Evolutionary conservation across 2,329 filamentous ascomycete species (phyloP).

Genomic region (Dothiorella sarmentorum): DNA sequence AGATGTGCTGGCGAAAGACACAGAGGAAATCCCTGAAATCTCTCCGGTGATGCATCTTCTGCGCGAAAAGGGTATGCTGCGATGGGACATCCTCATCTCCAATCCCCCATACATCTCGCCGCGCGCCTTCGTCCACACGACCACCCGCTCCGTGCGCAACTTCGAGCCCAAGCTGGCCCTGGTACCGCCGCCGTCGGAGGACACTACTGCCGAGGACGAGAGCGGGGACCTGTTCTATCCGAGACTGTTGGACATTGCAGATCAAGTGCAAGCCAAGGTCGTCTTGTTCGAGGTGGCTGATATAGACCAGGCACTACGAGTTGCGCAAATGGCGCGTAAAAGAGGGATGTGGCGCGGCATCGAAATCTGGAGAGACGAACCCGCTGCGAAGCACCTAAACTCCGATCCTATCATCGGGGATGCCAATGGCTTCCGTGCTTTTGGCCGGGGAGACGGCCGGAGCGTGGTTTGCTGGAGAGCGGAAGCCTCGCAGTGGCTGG

Average conservation of each 20-base stretch:
- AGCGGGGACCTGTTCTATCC: constrained; percentile 63
- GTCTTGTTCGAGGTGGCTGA: constrained; percentile 71
- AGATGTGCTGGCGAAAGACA: constrained; percentile 1
- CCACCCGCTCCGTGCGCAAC: constrained; percentile 69
- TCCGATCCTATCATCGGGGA: background rate
- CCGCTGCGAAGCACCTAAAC: constrained; percentile 34
- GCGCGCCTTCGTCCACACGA: constrained; percentile 58
- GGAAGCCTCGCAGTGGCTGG: constrained; percentile 29
- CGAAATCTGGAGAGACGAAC: constrained; percentile 69
- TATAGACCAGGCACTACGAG: constrained; percentile 62
- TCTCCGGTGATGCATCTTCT: background rate
- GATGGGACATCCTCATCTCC: constrained; percentile 61
- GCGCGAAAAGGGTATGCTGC: background rate
- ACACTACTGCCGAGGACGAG: background rate
- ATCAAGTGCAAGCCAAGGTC: constrained; percentile 49
- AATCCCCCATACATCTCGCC: constrained; percentile 91
- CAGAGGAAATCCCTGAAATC: too few species aligned
- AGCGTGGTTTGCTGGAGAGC: constrained; percentile 43
- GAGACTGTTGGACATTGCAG: constrained; percentile 57
- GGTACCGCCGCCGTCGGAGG: constrained; percentile 45
- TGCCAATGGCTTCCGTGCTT: constrained; percentile 20
- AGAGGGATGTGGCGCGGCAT: constrained; percentile 38
- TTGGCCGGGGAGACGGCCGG: constrained; percentile 42
- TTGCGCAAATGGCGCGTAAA: constrained; percentile 50
- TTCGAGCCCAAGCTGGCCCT: constrained; percentile 80